Evolutionary conservation across 2,329 filamentous ascomycete species (phyloP), one percentile per base, ranked within the genome.

Genomic region (Colletotrichum plurivorum): DNA sequence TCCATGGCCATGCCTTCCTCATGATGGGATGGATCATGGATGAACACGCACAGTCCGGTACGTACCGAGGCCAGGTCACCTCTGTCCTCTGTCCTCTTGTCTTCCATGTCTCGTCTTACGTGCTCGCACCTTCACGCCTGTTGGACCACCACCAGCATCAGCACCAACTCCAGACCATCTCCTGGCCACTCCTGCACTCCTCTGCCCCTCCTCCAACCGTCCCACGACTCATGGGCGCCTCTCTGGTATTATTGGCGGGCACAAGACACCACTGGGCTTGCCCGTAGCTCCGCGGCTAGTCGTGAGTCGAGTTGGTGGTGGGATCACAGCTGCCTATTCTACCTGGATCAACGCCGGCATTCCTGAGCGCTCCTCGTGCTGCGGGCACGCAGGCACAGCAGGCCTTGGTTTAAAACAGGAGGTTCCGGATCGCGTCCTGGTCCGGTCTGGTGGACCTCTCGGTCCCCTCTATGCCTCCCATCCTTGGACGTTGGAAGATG

Each of bases 341-440:
- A 10, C 31, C 31, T 69, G 56, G 56, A 41, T 43, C 45, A 31
- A 15, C 57, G 51, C 49, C 56, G 62, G 56, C 63, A 67, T 69
- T 69, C 67, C 67, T 52, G 56, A 56, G 51, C 51, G 36, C 62
- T 46, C 55, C 67, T 52, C 67, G 67, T 69, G 67, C 63, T 43
- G 54, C 39, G 41, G 48, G 62, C 67, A 69, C 55, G 56, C 56
- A 41, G 31, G 31, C 31, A 36, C 31, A 36, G 31, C 31, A 36
- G 55, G 43, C 39, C 67, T 56, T 69, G 41, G 22, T 66, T 67
- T 69, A 67, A 69, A 61, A 61, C 67, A 69, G 25, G 36, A 67
- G 51, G 67, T 69, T 69, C 62, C 67, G 61, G 67, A 56, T 61
- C 22, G 53, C 52, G 27, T 27, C 41, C 51, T 56, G 41, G 39